A percentile compares a stretch with the other conserved stretches of the same genome.
phyloP scores from a whole-genome alignment of 768 basidiomycete species.

The Phylloporus sp. region DNA sequence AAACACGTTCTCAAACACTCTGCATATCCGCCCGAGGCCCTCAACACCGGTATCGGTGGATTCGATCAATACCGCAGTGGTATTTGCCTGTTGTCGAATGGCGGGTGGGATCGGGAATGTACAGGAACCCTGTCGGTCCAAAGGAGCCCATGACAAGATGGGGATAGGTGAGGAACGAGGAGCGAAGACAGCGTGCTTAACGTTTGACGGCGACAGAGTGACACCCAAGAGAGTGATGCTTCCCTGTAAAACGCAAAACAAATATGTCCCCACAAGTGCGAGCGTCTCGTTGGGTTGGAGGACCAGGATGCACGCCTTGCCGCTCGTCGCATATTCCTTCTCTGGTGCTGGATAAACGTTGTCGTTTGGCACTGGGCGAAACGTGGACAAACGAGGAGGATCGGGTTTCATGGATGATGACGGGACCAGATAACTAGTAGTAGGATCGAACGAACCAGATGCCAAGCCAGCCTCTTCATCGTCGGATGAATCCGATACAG shows the following conservation, averaged over 20 bases:
- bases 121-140: conserved; percentile 11
- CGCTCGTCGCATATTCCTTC: neutral
- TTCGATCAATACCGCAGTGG: conserved; percentile 52
- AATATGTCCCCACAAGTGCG: conserved; percentile 64
- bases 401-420: conserved; percentile 10
- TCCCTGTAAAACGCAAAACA: conserved; percentile 58
- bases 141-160: conserved; percentile 32
- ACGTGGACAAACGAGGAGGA: conserved; percentile 42
- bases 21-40: conserved; percentile 58
- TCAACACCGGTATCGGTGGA: conserved; percentile 58
- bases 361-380: conserved; percentile 38
- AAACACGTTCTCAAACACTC: conserved; percentile 61
- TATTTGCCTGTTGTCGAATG: conserved; percentile 11
- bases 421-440: neutral
- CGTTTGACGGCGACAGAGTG: conserved; percentile 37
- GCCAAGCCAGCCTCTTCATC: conserved; percentile 35
- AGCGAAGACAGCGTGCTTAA: conserved; percentile 57
- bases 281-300: conserved; percentile 49
- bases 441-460: conserved; percentile 2
- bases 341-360: conserved; percentile 29
- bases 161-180: conserved; percentile 79
- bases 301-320: conserved; percentile 36
- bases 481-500: conserved; percentile 44
- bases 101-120: conserved; percentile 9
- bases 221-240: conserved; percentile 59